Evolutionary conservation across 495 filamentous ascomycete genomes (phyloP).

Genomic region (Hyaloscypha hepaticicola): DNA sequence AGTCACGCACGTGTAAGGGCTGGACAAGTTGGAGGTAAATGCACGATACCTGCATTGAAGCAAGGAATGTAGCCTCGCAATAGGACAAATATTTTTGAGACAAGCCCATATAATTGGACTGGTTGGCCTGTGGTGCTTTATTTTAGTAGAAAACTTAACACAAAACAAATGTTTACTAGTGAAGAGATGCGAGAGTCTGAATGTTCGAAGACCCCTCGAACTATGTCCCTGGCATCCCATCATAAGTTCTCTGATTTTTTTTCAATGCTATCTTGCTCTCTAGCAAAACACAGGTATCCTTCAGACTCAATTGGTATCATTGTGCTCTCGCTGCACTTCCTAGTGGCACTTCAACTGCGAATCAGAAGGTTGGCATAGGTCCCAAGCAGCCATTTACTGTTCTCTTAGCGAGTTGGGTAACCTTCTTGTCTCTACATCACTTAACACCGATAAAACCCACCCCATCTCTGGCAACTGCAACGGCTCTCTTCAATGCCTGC

Average conservation of each 20-base stretch:
- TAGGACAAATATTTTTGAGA: too few relatives aligned
- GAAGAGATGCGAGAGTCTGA: too few relatives aligned
- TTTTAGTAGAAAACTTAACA: too few relatives aligned
- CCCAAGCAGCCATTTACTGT: background rate
- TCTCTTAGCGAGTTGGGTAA: background rate
- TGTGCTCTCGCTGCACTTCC: background rate
- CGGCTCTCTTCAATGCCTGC: conserved; percentile 71
- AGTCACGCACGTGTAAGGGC: too few relatives aligned
- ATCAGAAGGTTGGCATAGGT: background rate
- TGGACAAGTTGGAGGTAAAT: too few relatives aligned
- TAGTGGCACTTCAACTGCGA: background rate
- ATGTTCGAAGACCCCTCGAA: too few relatives aligned
- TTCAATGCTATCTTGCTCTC: background rate
- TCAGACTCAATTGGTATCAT: too few relatives aligned
- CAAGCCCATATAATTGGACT: too few relatives aligned
- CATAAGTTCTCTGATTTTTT: background rate
- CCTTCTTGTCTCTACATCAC: conserved; percentile 30
- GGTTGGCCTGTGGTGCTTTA: too few relatives aligned
- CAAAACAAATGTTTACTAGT: too few relatives aligned
- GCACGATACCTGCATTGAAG: too few relatives aligned
- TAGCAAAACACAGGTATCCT: background rate
- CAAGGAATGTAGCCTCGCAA: too few relatives aligned
- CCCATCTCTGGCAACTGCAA: conserved; percentile 66
- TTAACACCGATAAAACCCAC: conserved; percentile 83
- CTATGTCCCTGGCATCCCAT: background rate